Evolutionary conservation across 352 stramenopile species (phyloP).

Genomic region (Sclerospora graminicola): DNA sequence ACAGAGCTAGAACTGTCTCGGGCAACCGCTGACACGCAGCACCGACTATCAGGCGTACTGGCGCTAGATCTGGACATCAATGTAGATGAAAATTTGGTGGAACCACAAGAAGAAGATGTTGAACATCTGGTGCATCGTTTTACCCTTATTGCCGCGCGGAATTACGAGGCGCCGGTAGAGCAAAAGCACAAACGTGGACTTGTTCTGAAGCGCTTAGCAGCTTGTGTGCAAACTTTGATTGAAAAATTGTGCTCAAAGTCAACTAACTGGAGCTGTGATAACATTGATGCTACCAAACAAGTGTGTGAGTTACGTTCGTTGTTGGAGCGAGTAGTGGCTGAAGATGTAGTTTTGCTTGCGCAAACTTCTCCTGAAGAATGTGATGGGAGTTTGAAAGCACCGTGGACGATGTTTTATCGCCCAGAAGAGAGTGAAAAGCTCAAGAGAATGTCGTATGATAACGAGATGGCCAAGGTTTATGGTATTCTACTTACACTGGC

Average conservation of each 20-base stretch:
- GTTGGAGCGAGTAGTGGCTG: conserved; percentile 33
- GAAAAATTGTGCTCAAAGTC: conserved; percentile 1
- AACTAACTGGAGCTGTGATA: conserved; percentile 29
- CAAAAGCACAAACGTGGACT: conserved; percentile 30
- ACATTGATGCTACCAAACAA: conserved; percentile 12
- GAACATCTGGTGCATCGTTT: conserved; percentile 25
- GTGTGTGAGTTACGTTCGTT: conserved; percentile 28
- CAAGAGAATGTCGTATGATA: conserved; percentile 22
- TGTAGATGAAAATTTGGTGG: not conserved
- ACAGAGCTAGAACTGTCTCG: conserved; percentile 42
- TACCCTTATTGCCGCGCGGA: conserved; percentile 25
- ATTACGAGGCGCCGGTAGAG: conserved; percentile 25
- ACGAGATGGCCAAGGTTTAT: conserved; percentile 43
- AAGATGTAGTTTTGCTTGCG: conserved; percentile 20
- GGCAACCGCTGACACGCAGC: conserved; percentile 8
- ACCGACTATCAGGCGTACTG: conserved; percentile 21
- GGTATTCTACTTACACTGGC: conserved; percentile 33
- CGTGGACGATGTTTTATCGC: conserved; percentile 50
- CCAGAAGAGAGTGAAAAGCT: conserved; percentile 24
- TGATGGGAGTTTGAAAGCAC: conserved; percentile 6
- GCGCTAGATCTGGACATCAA: conserved; percentile 25
- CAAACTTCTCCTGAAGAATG: not conserved
- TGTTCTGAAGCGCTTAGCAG: conserved; percentile 21
- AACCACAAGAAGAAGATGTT: conserved; percentile 3
- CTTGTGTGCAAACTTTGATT: conserved; percentile 10